Evolutionary conservation across 2,329 filamentous ascomycete species (phyloP), one percentile per base, ranked within the genome.

Genomic region (Aspergillus fructus): DNA sequence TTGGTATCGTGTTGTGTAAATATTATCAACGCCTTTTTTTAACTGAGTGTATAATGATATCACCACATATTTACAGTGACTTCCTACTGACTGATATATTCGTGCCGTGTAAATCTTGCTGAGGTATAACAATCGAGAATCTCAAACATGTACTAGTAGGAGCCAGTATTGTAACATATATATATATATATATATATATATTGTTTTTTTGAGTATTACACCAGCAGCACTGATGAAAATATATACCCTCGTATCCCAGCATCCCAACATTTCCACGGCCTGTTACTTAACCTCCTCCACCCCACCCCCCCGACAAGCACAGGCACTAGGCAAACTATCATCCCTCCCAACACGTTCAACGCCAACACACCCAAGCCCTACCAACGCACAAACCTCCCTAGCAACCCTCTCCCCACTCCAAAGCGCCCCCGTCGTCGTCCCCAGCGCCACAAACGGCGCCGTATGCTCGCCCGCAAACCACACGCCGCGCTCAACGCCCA

Each of bases 391-490:
- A 46, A 79, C 64, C 68, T 86, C 83, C 71, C 79, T 82, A 1
- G 83, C 92, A 34, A 92, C 89, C 19, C 82, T 83, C 77, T 96
- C 91, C 1, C 93, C 93, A 71, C 89, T 91, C 91, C 91, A 96
- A 72, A 91, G 97, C 11, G 93, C 93, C 0, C 93, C 93, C 0
- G 91, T 96, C 12, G 88, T 89, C 4, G 93, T 97, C 0, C 93
- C 93, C 60, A 97, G 74, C 11, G 90, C 92, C 27, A 96, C 87
- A 77, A 96, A 96, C 4, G 93, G 92, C 54, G 91, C 88, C 21
- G 91, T 96, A 75, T 96, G 92, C 75, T 96, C 92, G 0, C 92
- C 92, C 0, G 92, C 92, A 63, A 96, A 80, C 92, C 92, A 96
- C 8, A 96, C 69, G 0, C 89, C 86, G 21, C 85, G 78, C 12